Evolutionary conservation across 805 yeast species (phyloP), one percentile per base, ranked within the genome.

Genomic region (Danielia oregonensis): DNA sequence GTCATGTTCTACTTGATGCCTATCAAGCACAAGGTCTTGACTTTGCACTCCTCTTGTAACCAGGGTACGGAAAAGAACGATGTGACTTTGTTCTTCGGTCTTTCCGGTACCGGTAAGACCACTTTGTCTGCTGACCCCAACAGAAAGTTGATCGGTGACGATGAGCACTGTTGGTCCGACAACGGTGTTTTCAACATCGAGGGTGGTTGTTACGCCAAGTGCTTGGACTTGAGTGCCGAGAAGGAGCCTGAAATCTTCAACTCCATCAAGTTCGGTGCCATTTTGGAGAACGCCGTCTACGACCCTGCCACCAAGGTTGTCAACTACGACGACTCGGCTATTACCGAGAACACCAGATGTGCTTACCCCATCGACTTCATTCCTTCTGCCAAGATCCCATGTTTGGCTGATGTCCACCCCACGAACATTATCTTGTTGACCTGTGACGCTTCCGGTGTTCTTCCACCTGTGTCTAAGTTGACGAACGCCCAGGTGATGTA

Each of bases 1-100:
- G 97, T 91, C 42, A 91, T 91, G 98, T 91, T 93, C 72, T 91
- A 91, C 75, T 74, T 93, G 64, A 89, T 89, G 97, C 98, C 98
- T 37, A 82, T 93, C 51, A 86, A 77, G 64, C 85, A 89, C 73
- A 68, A 86, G 55, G 88, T 91, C 40, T 78, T 91, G 60, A 93
- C 97, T 26, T 76, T 91, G 62, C 97, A 91, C 68, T 89, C 97
- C 3, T 86, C 96, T 44, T 86, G 91, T 49, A 91, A 91, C 72
- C 95, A 87, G 72, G 97, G 96, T 63, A 66, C 63, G 43, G 65
- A 76, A 46, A 70, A 77, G 35, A 81, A 86, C 39, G 98, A 91
- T 57, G 95, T 91, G 37, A 86, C 97, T 17, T 75, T 91, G 55
- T 91, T 91, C 79, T 91, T 91, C 57, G 98, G 98, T 55, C 74